Evolutionary conservation across 768 basidiomycete species (phyloP), one percentile per base, ranked within the genome.

Genomic region (Rhizopogon vinicolor): DNA sequence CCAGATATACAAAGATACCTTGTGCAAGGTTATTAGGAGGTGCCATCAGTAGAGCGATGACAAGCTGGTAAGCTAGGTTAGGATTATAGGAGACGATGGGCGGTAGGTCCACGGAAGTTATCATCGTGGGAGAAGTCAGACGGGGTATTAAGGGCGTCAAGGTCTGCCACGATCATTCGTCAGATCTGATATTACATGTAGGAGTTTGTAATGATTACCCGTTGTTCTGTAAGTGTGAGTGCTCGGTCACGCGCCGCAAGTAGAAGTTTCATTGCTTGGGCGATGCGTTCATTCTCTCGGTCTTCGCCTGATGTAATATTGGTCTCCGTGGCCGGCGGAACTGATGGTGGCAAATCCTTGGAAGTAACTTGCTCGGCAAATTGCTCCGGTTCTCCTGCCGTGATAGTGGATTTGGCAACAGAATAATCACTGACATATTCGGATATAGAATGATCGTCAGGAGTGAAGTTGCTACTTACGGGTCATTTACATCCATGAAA

Each of bases 181-280:
- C 19, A 18, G 12, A 14, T 54, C 22, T 49, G 49, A 18, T 35
- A n/a, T 14, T 16, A 31, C 16, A 37, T n/a, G 7, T 19, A 37
- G 28, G 12, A 16, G 5, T 18, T 29, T 7, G 8, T 25, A 53
- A 53, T 43, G 48, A 29, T 53, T 65, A 88, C 86, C 54, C 88
- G 82, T 75, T 87, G 86, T 74, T 91, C 89, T 40, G 86, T 77
- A 50, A 91, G 79, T 37, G 82, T 85, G 42, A 91, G 79, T 25
- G 85, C 87, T 50, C 89, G 83, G 58, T 84, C 80, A 51, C 87
- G 82, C 41, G 86, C 87, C 39, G 80, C 77, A 14, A 91, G 75
- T 29, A 91, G 74, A 18, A 91, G 78, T 51, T 79, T 80, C 80
- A 89, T 82, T 22, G 80, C 85, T 51, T 82, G 82, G 9, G 82